Evolutionary conservation across 345 rosid genomes (phyloP).

Genomic region (Carallia brachiata): DNA sequence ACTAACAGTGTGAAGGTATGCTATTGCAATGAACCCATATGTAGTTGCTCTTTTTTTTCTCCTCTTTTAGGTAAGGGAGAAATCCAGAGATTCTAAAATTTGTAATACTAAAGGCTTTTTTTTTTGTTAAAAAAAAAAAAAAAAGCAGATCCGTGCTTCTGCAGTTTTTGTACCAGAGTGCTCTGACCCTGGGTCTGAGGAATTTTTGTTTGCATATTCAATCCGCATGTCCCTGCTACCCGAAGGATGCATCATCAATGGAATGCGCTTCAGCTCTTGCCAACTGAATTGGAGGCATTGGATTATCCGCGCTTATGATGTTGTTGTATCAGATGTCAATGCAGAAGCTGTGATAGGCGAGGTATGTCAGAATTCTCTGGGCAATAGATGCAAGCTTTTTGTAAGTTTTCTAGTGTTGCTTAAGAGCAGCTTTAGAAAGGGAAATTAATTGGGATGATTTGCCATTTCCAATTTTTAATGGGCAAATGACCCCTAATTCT

Average conservation of each 20-base stretch:
- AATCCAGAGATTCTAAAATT: neutral
- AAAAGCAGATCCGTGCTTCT: conserved; percentile 66
- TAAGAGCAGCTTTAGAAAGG: neutral
- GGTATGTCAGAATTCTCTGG: conserved; percentile 36
- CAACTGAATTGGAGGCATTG: conserved; percentile 69
- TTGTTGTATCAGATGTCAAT: conserved; percentile 36
- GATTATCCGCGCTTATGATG: conserved; percentile 54
- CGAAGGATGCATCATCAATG: conserved; percentile 63
- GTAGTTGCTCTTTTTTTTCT: neutral
- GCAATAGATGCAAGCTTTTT: neutral
- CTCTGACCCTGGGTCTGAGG: conserved; percentile 32
- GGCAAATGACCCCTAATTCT: too few relatives aligned
- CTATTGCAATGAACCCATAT: neutral
- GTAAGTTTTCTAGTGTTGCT: neutral
- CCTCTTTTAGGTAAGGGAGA: too few relatives aligned
- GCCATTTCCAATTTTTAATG: neutral
- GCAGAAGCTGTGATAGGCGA: conserved; percentile 72
- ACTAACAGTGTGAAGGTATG: conserved; percentile 79
- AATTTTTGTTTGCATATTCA: conserved; percentile 61
- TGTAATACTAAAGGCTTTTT: neutral
- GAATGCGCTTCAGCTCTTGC: conserved; percentile 56
- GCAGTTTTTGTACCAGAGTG: conserved; percentile 75
- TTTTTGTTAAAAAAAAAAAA: too few relatives aligned
- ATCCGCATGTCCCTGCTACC: conserved; percentile 79
- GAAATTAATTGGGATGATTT: neutral